A percentile compares a stretch with the other conserved stretches of the same genome.
Conservation (phyloP, 2,329 filamentous ascomycete genomes). For the Hypoxylon sp. region DNA sequence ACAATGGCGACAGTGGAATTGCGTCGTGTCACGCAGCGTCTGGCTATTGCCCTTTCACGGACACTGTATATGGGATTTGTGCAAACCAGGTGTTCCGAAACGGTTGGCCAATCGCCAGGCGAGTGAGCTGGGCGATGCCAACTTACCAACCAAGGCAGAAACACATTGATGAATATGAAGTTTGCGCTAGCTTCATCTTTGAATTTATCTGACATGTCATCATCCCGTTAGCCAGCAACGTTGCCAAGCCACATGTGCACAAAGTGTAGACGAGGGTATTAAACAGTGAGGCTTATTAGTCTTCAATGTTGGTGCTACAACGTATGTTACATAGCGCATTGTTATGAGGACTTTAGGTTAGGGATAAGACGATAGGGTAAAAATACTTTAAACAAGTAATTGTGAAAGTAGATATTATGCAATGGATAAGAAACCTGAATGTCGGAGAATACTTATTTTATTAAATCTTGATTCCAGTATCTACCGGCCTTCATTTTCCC, state of each 20-base stretch:
- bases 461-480: conserved; percentile 23
- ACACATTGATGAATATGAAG: conserved; percentile 37
- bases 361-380: conserved; percentile 9
- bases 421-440: conserved; percentile 16
- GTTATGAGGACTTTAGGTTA: conserved; percentile 25
- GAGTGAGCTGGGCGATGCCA: conserved; percentile 41
- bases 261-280: conserved; percentile 18
- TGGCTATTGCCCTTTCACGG: conserved; percentile 34
- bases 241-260: conserved; percentile 44
- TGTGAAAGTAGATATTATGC: conserved; percentile 33
- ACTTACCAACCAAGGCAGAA: conserved; percentile 41
- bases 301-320: conserved; percentile 14
- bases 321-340: conserved; percentile 2
- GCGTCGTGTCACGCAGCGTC: conserved; percentile 46
- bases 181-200: conserved; percentile 40
- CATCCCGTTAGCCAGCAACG: conserved; percentile 49
- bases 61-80: conserved; percentile 39
- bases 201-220: conserved; percentile 51
- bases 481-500: conserved; percentile 28
- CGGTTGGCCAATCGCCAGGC: conserved; percentile 44
- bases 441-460: conserved; percentile 26
- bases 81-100: conserved; percentile 42
- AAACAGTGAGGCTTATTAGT: conserved; percentile 10
- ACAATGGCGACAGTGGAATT: conserved; percentile 37
- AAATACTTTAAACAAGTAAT: conserved; percentile 12